Base-by-base conservation (phyloP, 805 yeast species). In the Clavispora asparagi region DNA sequence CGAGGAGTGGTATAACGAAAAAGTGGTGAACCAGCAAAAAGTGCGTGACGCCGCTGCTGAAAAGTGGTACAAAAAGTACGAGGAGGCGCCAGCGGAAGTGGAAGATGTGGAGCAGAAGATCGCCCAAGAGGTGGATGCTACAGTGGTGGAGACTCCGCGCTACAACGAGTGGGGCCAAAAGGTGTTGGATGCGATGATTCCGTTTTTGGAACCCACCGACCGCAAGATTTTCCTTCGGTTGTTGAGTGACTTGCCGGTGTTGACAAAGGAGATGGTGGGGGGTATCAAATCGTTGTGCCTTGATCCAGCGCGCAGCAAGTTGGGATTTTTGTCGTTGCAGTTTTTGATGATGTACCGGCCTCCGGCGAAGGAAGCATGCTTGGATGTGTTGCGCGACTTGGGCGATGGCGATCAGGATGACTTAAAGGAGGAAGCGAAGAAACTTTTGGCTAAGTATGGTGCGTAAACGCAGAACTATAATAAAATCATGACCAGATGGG, bases 271-370 rank as follows among this genome's bases (percentile, higher is more conserved):
- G 1, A 75, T 89, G 51, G 81, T 94, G 1, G 65, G 68, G 17
- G 81, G 82, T 47, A 74, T 92, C 44, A 78, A 80, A 57, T 81
- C 92, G 10, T 66, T 94, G 13, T 85, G 97, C 59, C 69, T 79
- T 39, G 98, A 94, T 61, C 98, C 98, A 0, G 85, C 80, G 19
- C 78, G 97, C 64, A 73, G 81, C 19, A 76, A 82, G 43, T 68
- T 92, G 23, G 99, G 98, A 0, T 81, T 87, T 55, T 83, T 88
- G 55, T 81, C 96, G 1, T 67, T 95, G 46, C 87, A 87, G 53
- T 88, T 85, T 58, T 67, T 94, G 50, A 79, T 91, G 45, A 86
- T 89, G 92, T 87, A 87, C 63, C 78, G 96, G 57, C 96, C 97
- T 0, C 97, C 98, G 0, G 88, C 80, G 27, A 79, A 83, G 49